Evolutionary conservation across 192 early-diverging fungal species (phyloP), one percentile per base, ranked within the genome.

Genomic region (Linnemannia elongata): DNA sequence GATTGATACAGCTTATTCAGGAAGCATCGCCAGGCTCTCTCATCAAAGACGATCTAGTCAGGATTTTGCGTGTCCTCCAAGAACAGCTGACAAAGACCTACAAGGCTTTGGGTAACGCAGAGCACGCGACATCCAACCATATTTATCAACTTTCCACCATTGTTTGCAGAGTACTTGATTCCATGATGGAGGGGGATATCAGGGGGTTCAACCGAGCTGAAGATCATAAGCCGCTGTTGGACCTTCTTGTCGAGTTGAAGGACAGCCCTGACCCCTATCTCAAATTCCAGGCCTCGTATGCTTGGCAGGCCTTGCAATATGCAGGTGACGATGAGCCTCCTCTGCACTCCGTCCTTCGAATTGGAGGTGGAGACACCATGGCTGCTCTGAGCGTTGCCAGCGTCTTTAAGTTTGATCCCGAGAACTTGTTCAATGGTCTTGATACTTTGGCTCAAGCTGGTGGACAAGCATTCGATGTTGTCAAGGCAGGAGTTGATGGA

Each of bases 301-400:
- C 55, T 57, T 57, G 55, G 55, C 55, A 57, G 24, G 55, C 55
- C 55, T 57, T 57, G 55, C 55, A 57, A 57, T 57, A 57, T 27
- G 24, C 24, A 57, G 55, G 55, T 27, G 55, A 57, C 24, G 55
- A 57, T 57, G 55, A 57, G 55, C 24, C 55, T 57, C 55, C 55
- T 24, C 55, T 57, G 22, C 55, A 57, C 0, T 24, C 55, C 55
- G 24, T 57, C 55, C 6, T 57, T 57, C 55, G 55, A 57, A 57
- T 57, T 4, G 55, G 55, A 57, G 24, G 24, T 27, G 55, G 55
- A 27, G 55, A 7, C 24, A 24, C 55, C 55, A 57, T 57, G 24
- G 55, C 55, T 57, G 55, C 55, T 57, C 55, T 57, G 6, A 27
- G 55, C 55, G 24, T 57, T 57, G 24, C 20, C 55, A 57, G 55